These are phyloP conservation scores for Lentinula boryana DNA, from an alignment of 768 basidiomycete genomes.

Conservation along the genomic window DNA sequence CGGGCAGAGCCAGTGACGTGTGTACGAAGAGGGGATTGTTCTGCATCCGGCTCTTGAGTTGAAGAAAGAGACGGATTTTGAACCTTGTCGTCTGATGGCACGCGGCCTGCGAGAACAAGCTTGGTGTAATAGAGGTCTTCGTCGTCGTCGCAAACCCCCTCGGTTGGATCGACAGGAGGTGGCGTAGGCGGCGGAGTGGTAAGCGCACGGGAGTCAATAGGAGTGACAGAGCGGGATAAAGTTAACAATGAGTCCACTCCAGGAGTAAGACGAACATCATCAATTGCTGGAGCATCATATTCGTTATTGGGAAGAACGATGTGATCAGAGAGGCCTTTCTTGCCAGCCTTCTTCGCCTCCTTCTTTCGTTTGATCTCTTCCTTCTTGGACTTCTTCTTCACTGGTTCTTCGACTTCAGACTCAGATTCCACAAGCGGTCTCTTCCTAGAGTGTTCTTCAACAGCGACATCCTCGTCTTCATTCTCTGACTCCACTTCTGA, in stretches of 20 bases:
- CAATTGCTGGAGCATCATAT: constrained; percentile 43
- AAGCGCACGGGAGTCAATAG: constrained; percentile 23
- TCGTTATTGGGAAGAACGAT: constrained; percentile 45
- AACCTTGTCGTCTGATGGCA: constrained; percentile 11
- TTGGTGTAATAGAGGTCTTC: constrained; percentile 83
- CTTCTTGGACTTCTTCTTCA: constrained; percentile 32
- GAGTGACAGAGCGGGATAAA: constrained; percentile 48
- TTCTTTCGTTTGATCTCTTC: constrained; percentile 19
- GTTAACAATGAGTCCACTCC: constrained; percentile 39
- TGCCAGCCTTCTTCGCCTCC: constrained; percentile 32
- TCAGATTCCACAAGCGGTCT: constrained; percentile 21
- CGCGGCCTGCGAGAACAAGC: constrained; percentile 34
- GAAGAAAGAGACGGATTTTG: constrained; percentile 18
- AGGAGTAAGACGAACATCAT: constrained; percentile 43
- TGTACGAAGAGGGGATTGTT: constrained; percentile 43
- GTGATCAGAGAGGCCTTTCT: constrained; percentile 40
- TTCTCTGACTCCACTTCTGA: constrained; percentile 36
- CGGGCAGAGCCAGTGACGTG: constrained; percentile 85
- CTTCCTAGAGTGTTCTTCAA: constrained; percentile 16
- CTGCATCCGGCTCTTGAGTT: constrained; percentile 14
- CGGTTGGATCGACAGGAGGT: constrained; percentile 46
- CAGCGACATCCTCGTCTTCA: constrained; percentile 3
- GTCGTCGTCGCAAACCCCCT: constrained; percentile 74
- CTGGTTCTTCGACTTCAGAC: constrained; percentile 29
- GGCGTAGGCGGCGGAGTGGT: constrained; percentile 34